Conservation (phyloP, 2,329 filamentous ascomycete species). For the Fusarium sublunatum region DNA sequence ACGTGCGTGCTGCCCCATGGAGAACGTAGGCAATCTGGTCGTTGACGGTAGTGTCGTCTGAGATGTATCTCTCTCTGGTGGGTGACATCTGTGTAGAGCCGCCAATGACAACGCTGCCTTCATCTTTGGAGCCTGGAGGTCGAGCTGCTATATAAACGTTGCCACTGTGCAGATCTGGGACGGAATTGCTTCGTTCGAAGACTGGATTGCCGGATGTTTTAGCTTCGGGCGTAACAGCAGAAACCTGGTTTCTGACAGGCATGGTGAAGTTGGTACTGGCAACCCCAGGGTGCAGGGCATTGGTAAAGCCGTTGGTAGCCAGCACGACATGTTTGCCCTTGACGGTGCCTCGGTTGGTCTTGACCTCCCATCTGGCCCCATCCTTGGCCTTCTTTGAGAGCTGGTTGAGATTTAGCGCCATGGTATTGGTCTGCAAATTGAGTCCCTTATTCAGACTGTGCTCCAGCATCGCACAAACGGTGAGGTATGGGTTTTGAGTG, state of each 20-base stretch:
- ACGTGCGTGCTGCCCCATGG: constrained; percentile 13
- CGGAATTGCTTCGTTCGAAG: constrained; percentile 16
- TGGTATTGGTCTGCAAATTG: constrained; percentile 28
- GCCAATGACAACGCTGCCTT: constrained; percentile 17
- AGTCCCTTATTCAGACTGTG: constrained; percentile 17
- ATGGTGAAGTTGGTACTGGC: constrained; percentile 30
- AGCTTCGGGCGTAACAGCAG: constrained; percentile 1
- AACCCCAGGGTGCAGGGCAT: constrained; percentile 16
- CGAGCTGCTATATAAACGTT: constrained; percentile 28
- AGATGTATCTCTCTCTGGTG: constrained; percentile 11
- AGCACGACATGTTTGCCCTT: constrained; percentile 28
- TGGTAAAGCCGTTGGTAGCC: constrained; percentile 28
- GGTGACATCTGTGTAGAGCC: constrained; percentile 28
- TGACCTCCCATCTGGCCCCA: constrained; percentile 20
- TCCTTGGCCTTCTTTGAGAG: constrained; percentile 10
- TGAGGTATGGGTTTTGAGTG: constrained; percentile 28
- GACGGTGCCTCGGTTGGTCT: constrained; percentile 22
- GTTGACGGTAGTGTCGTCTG: constrained; percentile 17
- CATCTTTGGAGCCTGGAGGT: constrained; percentile 10
- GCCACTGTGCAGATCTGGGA: constrained; percentile 17
- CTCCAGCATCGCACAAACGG: constrained; percentile 23
- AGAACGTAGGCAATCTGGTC: constrained; percentile 22
- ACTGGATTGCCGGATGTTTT: constrained; percentile 3
- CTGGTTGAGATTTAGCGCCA: constrained; percentile 20
- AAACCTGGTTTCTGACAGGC: constrained; percentile 25